Evolutionary conservation across 768 basidiomycete genomes (phyloP), one percentile per base, ranked within the genome.

Genomic region (Psilocybe tampanensis): DNA sequence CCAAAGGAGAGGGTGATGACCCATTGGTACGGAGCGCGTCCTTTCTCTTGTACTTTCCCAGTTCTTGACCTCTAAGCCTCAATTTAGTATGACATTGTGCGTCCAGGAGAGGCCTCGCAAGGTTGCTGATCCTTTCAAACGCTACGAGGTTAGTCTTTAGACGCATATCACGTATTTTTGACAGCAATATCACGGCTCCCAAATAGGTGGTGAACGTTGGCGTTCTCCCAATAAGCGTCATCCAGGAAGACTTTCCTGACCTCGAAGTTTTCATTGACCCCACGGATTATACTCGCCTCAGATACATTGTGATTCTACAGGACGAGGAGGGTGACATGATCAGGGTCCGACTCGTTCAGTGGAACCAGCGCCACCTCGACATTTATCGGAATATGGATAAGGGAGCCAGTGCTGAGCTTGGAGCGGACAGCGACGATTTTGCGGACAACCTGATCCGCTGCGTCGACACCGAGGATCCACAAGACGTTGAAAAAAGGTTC

Each of bases 341-440:
- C 36, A 29, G 56, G 19, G 13, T 53, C 8, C 56, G 56, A 23
- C 51, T 58, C 26, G 7, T 58, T 17, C 56, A 58, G 47, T 58
- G 56, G 56, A 58, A 53, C 18, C 44, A 52, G 36, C 36, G 17
- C 3, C 32, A 34, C 19, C 6, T 32, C 7, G 17, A 26, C 3
- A 13, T 11, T 3, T 58, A 23, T 24, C 19, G 54, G 3, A 24
- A 29, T 4, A 41, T 47, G 24, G 32, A 26, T 22, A 55, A 55
- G 36, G 23, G 21, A 3, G 32, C 18, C 8, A 47, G 47, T 32
- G 54, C 54, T 6, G n/a, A 8, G 7, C 11, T 55, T 0, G 54
- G 51, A 0, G 51, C 36, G 29, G 29, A 9, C 9, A 29, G 9
- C 29, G 9, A 29, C 4, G 29, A 29, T 29, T 29, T 29, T 29